Evolutionary conservation across 176 grass and related monocot species (phyloP), one percentile per base, ranked within the genome.

Genomic region (Guadua angustifolia): DNA sequence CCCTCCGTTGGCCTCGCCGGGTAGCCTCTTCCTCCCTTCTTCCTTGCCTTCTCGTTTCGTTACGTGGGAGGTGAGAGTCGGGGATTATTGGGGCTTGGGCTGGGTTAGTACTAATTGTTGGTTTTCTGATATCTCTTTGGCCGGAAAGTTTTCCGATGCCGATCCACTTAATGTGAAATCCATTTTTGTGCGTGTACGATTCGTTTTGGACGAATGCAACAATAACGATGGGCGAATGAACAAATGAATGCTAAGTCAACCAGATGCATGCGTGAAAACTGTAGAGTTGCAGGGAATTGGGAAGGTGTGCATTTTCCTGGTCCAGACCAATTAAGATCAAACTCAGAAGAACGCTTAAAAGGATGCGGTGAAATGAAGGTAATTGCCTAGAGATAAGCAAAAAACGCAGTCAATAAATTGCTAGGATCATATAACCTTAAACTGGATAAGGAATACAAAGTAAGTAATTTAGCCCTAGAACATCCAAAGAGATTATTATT

Each of bases 1-100:
- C 69, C 33, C 66, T 88, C 53, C 73, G 83, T 44, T 85, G 88
- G 66, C 79, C 74, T 43, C 75, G 66, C 75, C 89, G 79, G 90
- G 95, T 45, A 45, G 44, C 44, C 44, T 45, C 44, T 45, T 45
- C 44, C 44, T 45, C 44, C 44, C 44, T 12, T 45, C 44, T 45
- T 12, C 44, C 10, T 12, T 45, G 44, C 44, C 44, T 12, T 45
- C 12, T 12, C 44, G 44, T 45, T 45, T 45, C 50, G 9, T 77
- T 19, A 11, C 13, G 22, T 17, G 51, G 59, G 29, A 24, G 10
- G 50, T 19, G 25, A 66, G 39, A 9, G 11, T 56, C 3, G 26
- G 58, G 47, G 74, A 86, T 86, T 83, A 8, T 88, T 75, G 33
- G 19, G 24, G 15, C 5, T 47, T 88, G 80, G 42, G 9, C 7